Base-by-base conservation (phyloP, 2,329 filamentous ascomycete genomes). In the Arthrobotrys entomopaga region DNA sequence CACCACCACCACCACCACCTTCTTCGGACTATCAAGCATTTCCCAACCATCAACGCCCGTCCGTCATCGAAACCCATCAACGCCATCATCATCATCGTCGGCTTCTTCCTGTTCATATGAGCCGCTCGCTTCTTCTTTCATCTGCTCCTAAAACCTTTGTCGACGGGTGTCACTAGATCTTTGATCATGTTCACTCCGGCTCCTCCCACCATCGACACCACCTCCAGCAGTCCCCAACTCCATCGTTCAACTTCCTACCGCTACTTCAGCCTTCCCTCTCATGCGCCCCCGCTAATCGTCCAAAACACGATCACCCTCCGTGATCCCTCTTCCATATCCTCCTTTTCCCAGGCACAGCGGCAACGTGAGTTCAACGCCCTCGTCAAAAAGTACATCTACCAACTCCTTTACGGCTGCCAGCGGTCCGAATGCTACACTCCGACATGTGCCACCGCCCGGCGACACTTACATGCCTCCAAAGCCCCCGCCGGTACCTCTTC, bases 371-470 rank as follows among this genome's bases (percentile, higher is more conserved):
- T 74, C 63, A 61, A 74, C 29, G 42, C 65, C 19, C 63, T 74
- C 26, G 70, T 74, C 5, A 76, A 60, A 76, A 94, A 91, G 78
- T 96, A 91, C 80, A 88, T 93, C 57, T 84, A 87, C 38, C 93
- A 97, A 82, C 87, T 97, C n/a, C 87, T 92, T 66, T 86, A 91
- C 77, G 93, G 93, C 76, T 97, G 93, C 80, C 87, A 87, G 75
- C 87, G 86, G 76, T 83, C 85, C 61, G 83, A 85, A 59, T 97
- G 93, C 82, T 84, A 84, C 40, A 94, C 89, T 0, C 82, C 91
- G 13, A 94, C 91, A 13, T 97, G 93, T 82, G 90, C 94, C 79
- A 92, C 89, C 75, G 92, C 87, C 80, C 88, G 91, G 65, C 90
- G 87, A 81, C 87, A 90, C 77, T 83, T 89, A 46, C 86, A 87